These are phyloP conservation scores for Lolium multiflorum DNA, from an alignment of 176 grass and related monocot species.

Conservation along the genomic window DNA sequence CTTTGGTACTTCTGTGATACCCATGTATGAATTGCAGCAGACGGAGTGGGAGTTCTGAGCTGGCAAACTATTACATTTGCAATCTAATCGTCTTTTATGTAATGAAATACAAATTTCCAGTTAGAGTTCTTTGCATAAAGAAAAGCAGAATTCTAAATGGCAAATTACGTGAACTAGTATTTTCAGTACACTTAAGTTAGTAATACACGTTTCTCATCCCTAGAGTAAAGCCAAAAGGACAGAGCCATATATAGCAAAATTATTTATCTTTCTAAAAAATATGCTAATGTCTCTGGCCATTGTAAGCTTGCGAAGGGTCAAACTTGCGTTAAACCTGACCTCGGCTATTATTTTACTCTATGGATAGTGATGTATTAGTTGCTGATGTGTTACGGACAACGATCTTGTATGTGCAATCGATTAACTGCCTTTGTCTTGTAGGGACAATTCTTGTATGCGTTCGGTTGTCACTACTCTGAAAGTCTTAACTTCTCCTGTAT, in stretches of 20 bases:
- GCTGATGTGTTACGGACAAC: conserved; percentile 42
- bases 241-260: conserved; percentile 27
- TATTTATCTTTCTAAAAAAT: conserved; percentile 14
- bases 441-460: conserved; percentile 41
- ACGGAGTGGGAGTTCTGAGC: background rate
- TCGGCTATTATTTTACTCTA: conserved; percentile 36
- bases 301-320: conserved; percentile 58
- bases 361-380: conserved; percentile 40
- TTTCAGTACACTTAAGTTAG: background rate
- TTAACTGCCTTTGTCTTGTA: conserved; percentile 53
- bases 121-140: background rate
- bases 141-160: background rate
- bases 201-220: background rate
- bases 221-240: background rate
- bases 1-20: background rate
- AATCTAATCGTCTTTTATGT: background rate
- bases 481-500: conserved; percentile 12
- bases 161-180: background rate
- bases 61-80: conserved; percentile 12
- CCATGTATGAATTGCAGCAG: background rate
- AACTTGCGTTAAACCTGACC: conserved; percentile 38
- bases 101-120: background rate
- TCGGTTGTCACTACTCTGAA: conserved; percentile 40
- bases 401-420: conserved; percentile 16
- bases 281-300: conserved; percentile 42